Base-by-base conservation (phyloP, 2,329 filamentous ascomycete genomes). In the Mariannaea elegans region DNA sequence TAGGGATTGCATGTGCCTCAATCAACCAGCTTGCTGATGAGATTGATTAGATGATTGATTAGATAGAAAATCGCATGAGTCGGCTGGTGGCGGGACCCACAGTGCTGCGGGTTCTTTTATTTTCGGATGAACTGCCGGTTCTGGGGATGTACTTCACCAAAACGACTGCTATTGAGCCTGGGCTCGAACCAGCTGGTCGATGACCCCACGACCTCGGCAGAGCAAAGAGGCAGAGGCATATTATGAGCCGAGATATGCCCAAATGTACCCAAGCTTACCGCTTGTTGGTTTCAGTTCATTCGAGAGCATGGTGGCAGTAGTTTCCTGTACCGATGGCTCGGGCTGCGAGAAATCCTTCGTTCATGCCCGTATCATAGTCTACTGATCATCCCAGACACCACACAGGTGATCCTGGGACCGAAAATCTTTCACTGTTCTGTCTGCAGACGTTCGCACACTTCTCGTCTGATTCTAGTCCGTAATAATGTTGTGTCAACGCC, bases 91-190 rank as follows among this genome's bases (percentile, higher is more conserved):
- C 34, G 34, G 34, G 34, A 38, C n/a, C 14, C 7, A 38, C 14
- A 6, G n/a, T 14, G 6, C 34, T 14, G n/a, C n/a, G n/a, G n/a
- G 34, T 13, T 6, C 34, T 8, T 27, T 18, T 18, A 23, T 24
- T 44, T 24, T 21, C 48, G 18, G 18, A 24, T 29, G 29, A 53
- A 45, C 50, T 53, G 39, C 49, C 49, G 39, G 36, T 52, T 53
- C 19, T 32, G 49, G 29, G 27, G 32, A 12, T 44, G 19, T 24
- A 16, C 39, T 36, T 21, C 29, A 36, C 19, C 5, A 14, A 2
- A 10, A 2, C 23, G 9, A 14, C 16, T 41, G 32, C 5, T 36
- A 12, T n/a, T 36, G 9, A 5, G 32, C 32, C 8, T 5, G 14
- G 32, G 14, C 32, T 12, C 9, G 5, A 13, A 21, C n/a, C 4